phyloP scores from a whole-genome alignment of 495 filamentous ascomycete species.

The Xylaria acuta region DNA sequence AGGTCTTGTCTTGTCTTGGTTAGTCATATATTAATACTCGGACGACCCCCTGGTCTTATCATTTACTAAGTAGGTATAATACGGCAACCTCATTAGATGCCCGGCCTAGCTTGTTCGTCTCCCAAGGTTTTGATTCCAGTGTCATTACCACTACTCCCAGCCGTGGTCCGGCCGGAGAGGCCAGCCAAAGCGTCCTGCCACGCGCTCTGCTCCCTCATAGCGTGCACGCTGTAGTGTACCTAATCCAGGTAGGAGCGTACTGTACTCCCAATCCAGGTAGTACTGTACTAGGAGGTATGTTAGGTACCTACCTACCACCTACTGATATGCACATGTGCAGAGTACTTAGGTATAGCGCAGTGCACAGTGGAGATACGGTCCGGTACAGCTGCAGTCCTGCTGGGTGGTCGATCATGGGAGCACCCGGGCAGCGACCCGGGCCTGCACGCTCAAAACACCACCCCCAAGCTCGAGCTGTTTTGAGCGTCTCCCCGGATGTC shows the following conservation, averaged over 20 bases:
- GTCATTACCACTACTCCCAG: neutral
- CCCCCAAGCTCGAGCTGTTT: conserved; percentile 20
- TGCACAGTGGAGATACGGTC: neutral
- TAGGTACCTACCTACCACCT: too few relatives aligned
- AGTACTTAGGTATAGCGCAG: neutral
- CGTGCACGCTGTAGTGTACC: neutral
- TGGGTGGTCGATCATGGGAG: conserved; percentile 5
- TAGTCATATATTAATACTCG: neutral
- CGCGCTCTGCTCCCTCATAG: neutral
- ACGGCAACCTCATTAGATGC: neutral
- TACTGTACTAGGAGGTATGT: too few relatives aligned
- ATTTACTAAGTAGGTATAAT: neutral
- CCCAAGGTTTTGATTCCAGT: too few relatives aligned
- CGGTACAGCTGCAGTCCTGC: neutral
- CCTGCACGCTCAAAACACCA: conserved; percentile 4
- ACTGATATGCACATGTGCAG: too few relatives aligned
- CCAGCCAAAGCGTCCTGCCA: neutral
- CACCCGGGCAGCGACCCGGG: neutral
- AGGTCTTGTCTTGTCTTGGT: neutral
- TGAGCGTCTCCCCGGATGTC: conserved; percentile 21
- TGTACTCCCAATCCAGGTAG: too few relatives aligned
- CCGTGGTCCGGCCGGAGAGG: neutral
- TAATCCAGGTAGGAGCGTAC: neutral
- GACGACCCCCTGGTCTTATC: neutral
- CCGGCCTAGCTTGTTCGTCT: neutral